Evolutionary conservation across 2,329 filamentous ascomycete species (phyloP).

Genomic region (Colletotrichum siamense): DNA sequence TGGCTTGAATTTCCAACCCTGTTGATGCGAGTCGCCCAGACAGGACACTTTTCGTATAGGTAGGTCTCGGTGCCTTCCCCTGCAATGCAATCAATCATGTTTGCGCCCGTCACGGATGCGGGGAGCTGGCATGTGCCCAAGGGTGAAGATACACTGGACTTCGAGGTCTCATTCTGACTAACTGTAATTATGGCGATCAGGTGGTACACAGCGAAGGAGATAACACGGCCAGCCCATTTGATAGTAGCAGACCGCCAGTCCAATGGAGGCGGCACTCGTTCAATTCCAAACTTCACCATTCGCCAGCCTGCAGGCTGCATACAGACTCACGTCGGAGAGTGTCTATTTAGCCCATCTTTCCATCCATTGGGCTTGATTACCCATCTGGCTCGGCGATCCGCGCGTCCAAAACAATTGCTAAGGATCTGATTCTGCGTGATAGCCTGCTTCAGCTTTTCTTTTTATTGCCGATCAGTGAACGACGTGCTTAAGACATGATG

Average conservation of each 20-base stretch:
- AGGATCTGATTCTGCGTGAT: not conserved
- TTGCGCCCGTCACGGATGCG: not conserved
- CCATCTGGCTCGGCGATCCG: not conserved
- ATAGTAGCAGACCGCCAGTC: not conserved
- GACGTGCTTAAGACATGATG: not conserved
- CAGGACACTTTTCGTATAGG: not conserved
- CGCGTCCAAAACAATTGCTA: not conserved
- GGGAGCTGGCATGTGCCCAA: not conserved
- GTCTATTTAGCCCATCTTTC: not conserved
- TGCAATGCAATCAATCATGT: not conserved
- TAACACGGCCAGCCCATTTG: not conserved
- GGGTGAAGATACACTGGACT: not conserved
- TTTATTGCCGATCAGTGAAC: not conserved
- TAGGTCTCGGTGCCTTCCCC: not conserved
- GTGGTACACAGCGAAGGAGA: not conserved
- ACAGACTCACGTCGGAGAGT: not conserved
- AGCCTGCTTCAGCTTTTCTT: not conserved
- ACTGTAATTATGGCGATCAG: not conserved
- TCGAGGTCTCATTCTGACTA: not conserved
- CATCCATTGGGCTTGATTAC: not conserved
- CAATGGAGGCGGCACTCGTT: not conserved
- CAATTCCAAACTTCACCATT: not conserved
- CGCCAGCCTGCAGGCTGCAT: too few relatives aligned
- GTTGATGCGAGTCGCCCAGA: not conserved
- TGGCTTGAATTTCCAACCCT: not conserved